A percentile compares a stretch with the other conserved stretches of the same genome.
Conservation (phyloP, 2,329 filamentous ascomycete genomes). For the Monilinia laxa region DNA sequence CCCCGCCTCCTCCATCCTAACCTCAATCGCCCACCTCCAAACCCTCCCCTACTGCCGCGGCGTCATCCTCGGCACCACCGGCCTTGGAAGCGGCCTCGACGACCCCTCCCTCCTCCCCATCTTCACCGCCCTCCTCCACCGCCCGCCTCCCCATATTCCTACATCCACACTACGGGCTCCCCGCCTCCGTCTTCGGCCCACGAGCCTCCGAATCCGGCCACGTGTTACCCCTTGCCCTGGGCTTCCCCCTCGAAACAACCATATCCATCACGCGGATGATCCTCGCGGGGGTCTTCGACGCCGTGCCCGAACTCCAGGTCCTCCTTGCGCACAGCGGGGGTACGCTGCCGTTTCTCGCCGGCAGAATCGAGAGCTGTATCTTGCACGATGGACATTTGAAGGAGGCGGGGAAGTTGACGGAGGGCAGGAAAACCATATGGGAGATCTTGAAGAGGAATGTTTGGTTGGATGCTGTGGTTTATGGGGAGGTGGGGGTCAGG, state of each 20-base stretch:
- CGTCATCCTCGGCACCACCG: slow-evolving; percentile 85
- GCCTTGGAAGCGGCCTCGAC: slow-evolving; percentile 77
- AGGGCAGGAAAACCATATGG: slow-evolving; percentile 56
- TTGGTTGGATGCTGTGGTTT: slow-evolving; percentile 84
- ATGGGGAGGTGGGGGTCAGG: slow-evolving; percentile 70
- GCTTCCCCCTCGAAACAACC: slow-evolving; percentile 90
- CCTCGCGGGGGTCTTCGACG: slow-evolving; percentile 81
- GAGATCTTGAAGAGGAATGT: slow-evolving; percentile 71
- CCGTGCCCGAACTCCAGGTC: slow-evolving; percentile 66
- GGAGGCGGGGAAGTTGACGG: slow-evolving; percentile 55
- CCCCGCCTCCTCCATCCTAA: slow-evolving; percentile 57
- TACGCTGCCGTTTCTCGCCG: slow-evolving; percentile 83
- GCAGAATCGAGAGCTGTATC: slow-evolving; percentile 84
- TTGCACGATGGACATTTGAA: slow-evolving; percentile 76
- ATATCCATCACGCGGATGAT: slow-evolving; percentile 87
- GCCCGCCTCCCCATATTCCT: slow-evolving; percentile 71
- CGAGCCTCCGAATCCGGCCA: slow-evolving; percentile 75
- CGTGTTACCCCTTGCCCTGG: slow-evolving; percentile 79
- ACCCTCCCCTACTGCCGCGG: slow-evolving; percentile 69
- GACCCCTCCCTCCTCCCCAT: slow-evolving; percentile 72
- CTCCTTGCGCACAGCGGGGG: slow-evolving; percentile 86
- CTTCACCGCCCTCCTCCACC: slow-evolving; percentile 64
- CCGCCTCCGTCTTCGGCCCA: slow-evolving; percentile 74
- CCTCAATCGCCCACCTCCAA: slow-evolving; percentile 63
- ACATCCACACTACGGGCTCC: slow-evolving; percentile 90